Conservation (phyloP, 192 early-diverging fungal species). For the Linnemannia hyalina region DNA sequence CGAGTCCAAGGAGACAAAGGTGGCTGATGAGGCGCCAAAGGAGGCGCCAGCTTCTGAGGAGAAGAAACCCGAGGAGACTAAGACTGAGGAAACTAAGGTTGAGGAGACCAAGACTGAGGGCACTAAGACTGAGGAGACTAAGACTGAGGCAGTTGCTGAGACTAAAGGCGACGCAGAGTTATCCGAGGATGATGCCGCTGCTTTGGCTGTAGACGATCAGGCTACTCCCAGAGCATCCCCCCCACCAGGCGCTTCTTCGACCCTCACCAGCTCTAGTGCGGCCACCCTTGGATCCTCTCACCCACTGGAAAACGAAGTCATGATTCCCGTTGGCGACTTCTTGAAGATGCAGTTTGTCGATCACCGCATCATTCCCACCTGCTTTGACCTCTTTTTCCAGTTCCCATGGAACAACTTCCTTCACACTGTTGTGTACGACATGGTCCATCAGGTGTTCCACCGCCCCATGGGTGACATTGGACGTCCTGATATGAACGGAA, state of each 20-base stretch:
- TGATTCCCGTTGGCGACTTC: slow-evolving; percentile 75
- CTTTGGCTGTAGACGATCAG: slow-evolving; percentile 24
- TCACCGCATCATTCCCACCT: slow-evolving; percentile 71
- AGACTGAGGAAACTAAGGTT: not conserved
- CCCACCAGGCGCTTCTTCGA: slow-evolving; percentile 17
- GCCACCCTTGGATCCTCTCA: slow-evolving; percentile 15
- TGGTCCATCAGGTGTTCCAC: slow-evolving; percentile 97
- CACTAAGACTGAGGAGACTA: not conserved
- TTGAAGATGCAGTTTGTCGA: slow-evolving; percentile 76
- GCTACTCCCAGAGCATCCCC: slow-evolving; percentile 35
- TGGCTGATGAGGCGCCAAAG: not conserved
- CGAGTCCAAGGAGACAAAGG: not conserved
- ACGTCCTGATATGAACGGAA: slow-evolving; percentile 16
- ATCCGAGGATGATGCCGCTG: slow-evolving; percentile 14
- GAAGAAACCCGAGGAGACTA: not conserved
- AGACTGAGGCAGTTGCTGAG: not conserved
- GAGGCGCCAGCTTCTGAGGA: not conserved
- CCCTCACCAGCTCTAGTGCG: slow-evolving; percentile 13
- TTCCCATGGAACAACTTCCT: slow-evolving; percentile 99
- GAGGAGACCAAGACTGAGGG: not conserved
- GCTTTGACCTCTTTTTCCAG: slow-evolving; percentile 89
- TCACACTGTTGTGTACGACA: slow-evolving; percentile 98
- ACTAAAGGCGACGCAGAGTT: slow-evolving; percentile 1
- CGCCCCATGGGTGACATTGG: slow-evolving; percentile 75
- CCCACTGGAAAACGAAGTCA: slow-evolving; percentile 15